Evolutionary conservation across 2,329 filamentous ascomycete species (phyloP), one percentile per base, ranked within the genome.

Genomic region (Aureobasidium mangrovei): DNA sequence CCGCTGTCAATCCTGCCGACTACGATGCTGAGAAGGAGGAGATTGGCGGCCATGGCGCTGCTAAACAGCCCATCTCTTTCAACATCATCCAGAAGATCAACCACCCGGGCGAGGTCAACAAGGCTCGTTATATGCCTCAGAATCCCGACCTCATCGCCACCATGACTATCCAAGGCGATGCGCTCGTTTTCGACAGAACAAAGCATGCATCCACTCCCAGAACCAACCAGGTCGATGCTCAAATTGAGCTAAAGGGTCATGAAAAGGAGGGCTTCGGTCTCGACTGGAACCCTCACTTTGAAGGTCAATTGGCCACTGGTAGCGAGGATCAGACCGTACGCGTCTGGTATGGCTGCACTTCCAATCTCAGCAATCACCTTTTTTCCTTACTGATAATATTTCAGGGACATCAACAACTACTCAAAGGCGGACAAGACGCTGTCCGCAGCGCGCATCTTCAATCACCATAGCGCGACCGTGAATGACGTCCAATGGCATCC

Each of bases 401-500:
- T 57, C 35, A 98, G 93, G 93, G 90, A 97, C 64, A 77, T 95
- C 56, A 90, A 71, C 56, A 83, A 83, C 54, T 84, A 90, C 60
- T 81, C 83, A 54, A 81, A 81, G 61, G 79, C 80, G 57, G 84
- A 83, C 69, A 86, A 81, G 65, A 79, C 78, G 31, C 75, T 97
- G 49, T 81, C 82, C 63, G 84, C 90, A 9, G 75, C 78, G 4
- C 81, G 85, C 45, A 85, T 81, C 38, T 97, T 93, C 71, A 91
- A 83, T 0, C 88, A 96, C 61, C 94, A 98, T 69, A 84, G 79
- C 24, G 84, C 91, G 28, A 87, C 93, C 53, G 93, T 98, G 67
- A 98, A 98, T 69, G 93, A 98, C 65, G 91, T 98, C 32, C 90
- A 97, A 71, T 89, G 95, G 67, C 91, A 97, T 63, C 91, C 91